phyloP scores from a whole-genome alignment of 202 grass and related monocot species.

The Eragrostis tef region DNA sequence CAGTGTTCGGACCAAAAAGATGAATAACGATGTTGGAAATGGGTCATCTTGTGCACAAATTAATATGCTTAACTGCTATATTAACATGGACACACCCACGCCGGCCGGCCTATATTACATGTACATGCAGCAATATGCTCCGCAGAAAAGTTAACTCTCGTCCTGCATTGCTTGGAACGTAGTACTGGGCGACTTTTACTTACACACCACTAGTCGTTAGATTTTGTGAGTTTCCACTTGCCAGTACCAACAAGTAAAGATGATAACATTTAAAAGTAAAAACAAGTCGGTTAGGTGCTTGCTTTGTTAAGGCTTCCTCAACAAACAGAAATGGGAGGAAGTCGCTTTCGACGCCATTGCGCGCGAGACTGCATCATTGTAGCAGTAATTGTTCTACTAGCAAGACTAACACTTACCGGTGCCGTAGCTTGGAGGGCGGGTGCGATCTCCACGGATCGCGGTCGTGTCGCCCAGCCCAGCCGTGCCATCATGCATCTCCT shows the following conservation, averaged over 20 bases:
- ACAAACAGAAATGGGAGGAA: too few species aligned
- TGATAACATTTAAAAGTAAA: neutral
- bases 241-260: neutral
- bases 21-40: too few species aligned
- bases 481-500: neutral
- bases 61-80: neutral
- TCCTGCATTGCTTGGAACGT: neutral
- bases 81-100: neutral
- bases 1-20: too few species aligned
- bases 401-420: neutral
- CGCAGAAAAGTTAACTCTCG: neutral
- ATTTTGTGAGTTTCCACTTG: too few species aligned
- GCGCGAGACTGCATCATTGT: too few species aligned
- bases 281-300: neutral
- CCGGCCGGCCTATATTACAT: neutral
- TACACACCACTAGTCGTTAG: too few species aligned
- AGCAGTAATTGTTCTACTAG: neutral
- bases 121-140: neutral
- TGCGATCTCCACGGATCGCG: neutral
- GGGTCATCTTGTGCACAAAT: too few species aligned
- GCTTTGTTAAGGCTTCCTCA: neutral
- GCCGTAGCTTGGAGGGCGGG: slow-evolving; percentile 30
- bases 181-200: neutral
- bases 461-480: neutral
- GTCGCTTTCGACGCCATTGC: too few species aligned